phyloP scores from a whole-genome alignment of 192 early-diverging fungal species.

The Coemansia interrupta region DNA sequence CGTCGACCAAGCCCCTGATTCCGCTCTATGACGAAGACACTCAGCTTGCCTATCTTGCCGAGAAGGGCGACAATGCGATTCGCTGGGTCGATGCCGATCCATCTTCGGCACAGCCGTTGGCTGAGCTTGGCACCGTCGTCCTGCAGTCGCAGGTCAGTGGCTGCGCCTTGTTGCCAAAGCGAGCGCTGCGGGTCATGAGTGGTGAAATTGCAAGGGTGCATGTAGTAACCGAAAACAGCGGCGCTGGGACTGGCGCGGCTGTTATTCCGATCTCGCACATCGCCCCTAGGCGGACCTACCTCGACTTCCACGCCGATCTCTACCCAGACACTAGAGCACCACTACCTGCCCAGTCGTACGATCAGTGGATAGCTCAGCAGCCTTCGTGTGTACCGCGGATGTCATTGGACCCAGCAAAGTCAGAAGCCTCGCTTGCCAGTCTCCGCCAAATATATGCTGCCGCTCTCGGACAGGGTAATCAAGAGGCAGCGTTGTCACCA shows the following conservation, averaged over 20 bases:
- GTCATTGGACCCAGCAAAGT: constrained; percentile 31
- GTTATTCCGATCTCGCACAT: constrained; percentile 68
- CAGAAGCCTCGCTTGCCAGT: constrained; percentile 16
- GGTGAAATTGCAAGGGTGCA: constrained; percentile 66
- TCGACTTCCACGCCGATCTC: constrained; percentile 81
- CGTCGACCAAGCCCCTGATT: constrained; percentile 64
- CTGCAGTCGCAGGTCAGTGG: constrained; percentile 46
- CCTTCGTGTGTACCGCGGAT: constrained; percentile 28
- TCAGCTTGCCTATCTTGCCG: constrained; percentile 65
- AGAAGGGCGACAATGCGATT: constrained; percentile 66
- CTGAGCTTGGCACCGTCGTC: constrained; percentile 34
- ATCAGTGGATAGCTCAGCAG: constrained; percentile 61
- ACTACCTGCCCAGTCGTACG: constrained; percentile 54
- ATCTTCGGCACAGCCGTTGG: constrained; percentile 23
- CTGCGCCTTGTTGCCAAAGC: constrained; percentile 70
- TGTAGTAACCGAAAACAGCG: constrained; percentile 19
- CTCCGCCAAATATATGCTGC: constrained; percentile 13
- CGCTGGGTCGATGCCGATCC: constrained; percentile 65
- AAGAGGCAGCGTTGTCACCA: too few relatives aligned
- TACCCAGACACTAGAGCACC: constrained; percentile 77
- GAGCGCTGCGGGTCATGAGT: constrained; percentile 64
- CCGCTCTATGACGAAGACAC: constrained; percentile 84
- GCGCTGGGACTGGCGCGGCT: constrained; percentile 53
- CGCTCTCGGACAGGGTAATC: neutral
- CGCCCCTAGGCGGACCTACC: constrained; percentile 66